A percentile compares a stretch with the other conserved stretches of the same genome.
Conservation (phyloP, 116 monocot genomes). For the Zostera marina region DNA sequence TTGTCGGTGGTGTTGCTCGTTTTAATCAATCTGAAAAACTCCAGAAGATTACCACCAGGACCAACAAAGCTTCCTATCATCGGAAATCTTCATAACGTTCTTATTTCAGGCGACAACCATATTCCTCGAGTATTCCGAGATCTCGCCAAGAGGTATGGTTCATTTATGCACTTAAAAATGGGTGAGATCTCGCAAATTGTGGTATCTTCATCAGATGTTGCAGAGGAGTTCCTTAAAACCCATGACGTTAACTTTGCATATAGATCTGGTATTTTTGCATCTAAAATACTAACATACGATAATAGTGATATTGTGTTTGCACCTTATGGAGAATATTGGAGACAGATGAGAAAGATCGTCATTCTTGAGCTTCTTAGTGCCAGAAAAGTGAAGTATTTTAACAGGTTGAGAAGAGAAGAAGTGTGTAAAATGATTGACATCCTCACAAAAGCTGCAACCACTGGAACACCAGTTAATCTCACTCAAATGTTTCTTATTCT, state of each 20-base stretch:
- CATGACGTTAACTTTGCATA: conserved; percentile 17
- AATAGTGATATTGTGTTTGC: conserved; percentile 17
- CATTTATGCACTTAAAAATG: conserved; percentile 3
- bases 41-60: background rate
- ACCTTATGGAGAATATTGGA: conserved; percentile 37
- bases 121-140: background rate
- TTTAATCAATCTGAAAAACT: background rate
- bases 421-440: conserved; percentile 8
- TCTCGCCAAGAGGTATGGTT: background rate
- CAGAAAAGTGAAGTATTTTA: no score
- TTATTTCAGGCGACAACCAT: no score
- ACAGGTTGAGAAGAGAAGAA: conserved; percentile 19
- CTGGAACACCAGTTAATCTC: conserved; percentile 1
- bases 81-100: background rate
- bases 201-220: conserved; percentile 19
- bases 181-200: conserved; percentile 3
- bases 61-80: background rate
- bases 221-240: conserved; percentile 11
- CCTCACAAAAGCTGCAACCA: background rate
- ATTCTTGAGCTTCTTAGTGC: no score
- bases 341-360: no score
- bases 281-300: conserved; percentile 9
- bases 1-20: background rate
- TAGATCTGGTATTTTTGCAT: conserved; percentile 5
- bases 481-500: background rate